Conservation (phyloP, 1,139 yeast species). For the Yamadazyma diddensiae region DNA sequence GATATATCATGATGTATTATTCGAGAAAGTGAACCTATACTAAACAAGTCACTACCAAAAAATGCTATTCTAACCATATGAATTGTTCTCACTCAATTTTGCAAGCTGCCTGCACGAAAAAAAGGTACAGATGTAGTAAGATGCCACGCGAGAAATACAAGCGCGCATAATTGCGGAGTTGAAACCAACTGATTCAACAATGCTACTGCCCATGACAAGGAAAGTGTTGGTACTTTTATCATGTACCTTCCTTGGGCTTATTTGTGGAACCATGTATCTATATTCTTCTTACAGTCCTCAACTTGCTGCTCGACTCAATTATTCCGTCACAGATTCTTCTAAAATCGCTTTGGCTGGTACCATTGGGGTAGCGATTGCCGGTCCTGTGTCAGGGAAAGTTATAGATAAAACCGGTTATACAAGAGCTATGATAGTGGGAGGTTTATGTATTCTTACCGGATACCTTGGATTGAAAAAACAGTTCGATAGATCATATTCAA, state of each 20-base stretch:
- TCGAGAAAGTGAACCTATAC: conserved; percentile 56
- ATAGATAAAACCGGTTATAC: conserved; percentile 57
- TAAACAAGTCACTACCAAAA: conserved; percentile 81
- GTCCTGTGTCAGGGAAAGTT: conserved; percentile 56
- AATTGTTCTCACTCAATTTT: too few relatives aligned
- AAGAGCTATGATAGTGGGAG: conserved; percentile 43
- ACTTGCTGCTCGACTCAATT: conserved; percentile 48
- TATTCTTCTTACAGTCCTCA: conserved; percentile 67
- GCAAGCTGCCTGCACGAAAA: not conserved
- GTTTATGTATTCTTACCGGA: conserved; percentile 38
- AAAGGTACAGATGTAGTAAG: not conserved
- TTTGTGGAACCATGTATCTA: conserved; percentile 59
- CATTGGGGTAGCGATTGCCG: conserved; percentile 54
- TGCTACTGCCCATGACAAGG: conserved; percentile 17
- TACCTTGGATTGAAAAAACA: conserved; percentile 49
- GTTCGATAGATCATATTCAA: conserved; percentile 30
- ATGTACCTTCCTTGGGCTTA: conserved; percentile 51
- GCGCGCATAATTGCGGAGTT: not conserved
- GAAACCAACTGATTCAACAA: not conserved
- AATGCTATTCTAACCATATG: conserved; percentile 43
- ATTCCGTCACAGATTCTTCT: conserved; percentile 55
- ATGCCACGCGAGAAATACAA: conserved; percentile 1
- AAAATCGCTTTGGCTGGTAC: conserved; percentile 59
- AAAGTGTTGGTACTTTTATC: conserved; percentile 39
- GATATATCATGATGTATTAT: conserved; percentile 43